Base-by-base conservation (phyloP, 371 early-diverging fungal genomes). In the Lichtheimia ornata region DNA sequence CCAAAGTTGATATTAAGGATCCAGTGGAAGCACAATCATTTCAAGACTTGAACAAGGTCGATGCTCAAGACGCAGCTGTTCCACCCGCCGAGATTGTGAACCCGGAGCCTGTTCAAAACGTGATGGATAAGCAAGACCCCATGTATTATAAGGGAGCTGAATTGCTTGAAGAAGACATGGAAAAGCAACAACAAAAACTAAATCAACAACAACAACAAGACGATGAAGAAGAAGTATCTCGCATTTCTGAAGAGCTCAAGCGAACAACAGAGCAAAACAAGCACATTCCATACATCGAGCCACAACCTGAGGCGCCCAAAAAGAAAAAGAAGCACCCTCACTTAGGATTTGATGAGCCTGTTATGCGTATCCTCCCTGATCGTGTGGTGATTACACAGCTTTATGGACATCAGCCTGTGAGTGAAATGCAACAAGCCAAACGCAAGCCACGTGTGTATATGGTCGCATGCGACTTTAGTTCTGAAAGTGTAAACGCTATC, bases 391-490 rank as follows among this genome's bases (percentile, higher is more conserved):
- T 73, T 1, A 57, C 50, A 11, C 64, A 67, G 25, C 57, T 55
- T 47, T 78, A 78, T 50, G 73, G 73, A 14, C 57, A 22, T 22
- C 47, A 47, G 18, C 47, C n/a, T 22, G 47, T 18, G 11, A 22
- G 22, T 15, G 47, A 50, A 50, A 25, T 59, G 53, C 17, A 50
- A 47, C n/a, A 35, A 45, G 56, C 24, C 56, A 20, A 41, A 30
- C 25, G 53, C 17, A 55, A 50, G 9, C 44, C 62, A 3, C 59
- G 75, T 50, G 53, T 60, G 0, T 81, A 81, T 54, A 30, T 81
- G 0, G 71, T 81, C 7, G 77, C 77, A 2, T 73, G 73, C 51
- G 77, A 81, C 64, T 77, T 77, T 55, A 73, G 77, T 56, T 69
- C 72, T 3, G 77, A 75, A 59, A 77, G 77, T 45, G 58, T 64